Conservation (phyloP, 192 early-diverging fungal genomes). For the Coemansia sp. region DNA sequence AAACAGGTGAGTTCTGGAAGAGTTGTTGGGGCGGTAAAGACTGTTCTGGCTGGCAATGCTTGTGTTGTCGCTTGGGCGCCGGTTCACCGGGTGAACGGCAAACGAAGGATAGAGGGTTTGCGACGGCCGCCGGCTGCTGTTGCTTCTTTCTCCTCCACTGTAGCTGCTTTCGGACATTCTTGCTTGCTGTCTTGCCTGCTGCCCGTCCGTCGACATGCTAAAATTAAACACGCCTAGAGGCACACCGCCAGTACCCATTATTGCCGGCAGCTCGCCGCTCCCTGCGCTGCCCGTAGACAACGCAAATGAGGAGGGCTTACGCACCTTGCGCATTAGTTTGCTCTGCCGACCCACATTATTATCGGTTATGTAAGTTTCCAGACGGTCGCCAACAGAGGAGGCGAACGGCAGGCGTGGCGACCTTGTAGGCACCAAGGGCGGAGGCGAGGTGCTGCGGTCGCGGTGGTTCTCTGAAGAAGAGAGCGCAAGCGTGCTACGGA, state of each 20-base stretch:
- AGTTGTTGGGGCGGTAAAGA: background rate
- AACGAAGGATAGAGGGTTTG: background rate
- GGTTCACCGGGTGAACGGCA: conserved; percentile 3
- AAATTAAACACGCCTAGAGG: conserved; percentile 5
- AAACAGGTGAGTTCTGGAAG: background rate
- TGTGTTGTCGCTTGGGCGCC: conserved; percentile 17
- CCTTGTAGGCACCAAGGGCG: background rate
- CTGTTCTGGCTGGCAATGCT: conserved; percentile 7
- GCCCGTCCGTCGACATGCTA: background rate
- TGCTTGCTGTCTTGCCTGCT: conserved; percentile 5
- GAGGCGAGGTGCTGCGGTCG: conserved; percentile 5
- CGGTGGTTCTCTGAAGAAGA: conserved; percentile 6
- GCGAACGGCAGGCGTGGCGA: conserved; percentile 5
- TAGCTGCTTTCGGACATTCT: conserved; percentile 2
- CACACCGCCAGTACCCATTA: background rate
- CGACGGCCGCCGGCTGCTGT: conserved; percentile 8
- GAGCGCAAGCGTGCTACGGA: conserved; percentile 17
- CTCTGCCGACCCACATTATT: conserved; percentile 8
- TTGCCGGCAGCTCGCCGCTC: conserved; percentile 1
- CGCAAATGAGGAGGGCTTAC: conserved; percentile 5
- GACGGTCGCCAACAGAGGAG: background rate
- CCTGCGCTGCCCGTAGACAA: conserved; percentile 2
- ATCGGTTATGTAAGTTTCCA: background rate
- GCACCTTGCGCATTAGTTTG: conserved; percentile 34
- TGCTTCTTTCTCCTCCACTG: conserved; percentile 7